Base-by-base conservation (phyloP, 805 yeast species). In the Ogataea ganodermae region DNA sequence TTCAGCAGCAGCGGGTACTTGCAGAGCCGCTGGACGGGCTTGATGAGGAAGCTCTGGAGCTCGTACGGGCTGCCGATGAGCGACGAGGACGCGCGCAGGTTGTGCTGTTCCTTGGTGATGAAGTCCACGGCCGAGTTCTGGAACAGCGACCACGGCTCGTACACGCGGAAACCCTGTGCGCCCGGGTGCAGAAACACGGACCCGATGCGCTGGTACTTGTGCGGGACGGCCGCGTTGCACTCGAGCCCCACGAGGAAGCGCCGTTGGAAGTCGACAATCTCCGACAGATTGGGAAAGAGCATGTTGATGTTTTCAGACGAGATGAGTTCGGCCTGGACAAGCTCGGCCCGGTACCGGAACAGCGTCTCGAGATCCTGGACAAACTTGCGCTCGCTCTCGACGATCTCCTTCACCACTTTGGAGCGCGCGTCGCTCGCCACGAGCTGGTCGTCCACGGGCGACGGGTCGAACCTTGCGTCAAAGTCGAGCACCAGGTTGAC, bases 1-100 rank as follows among this genome's bases (percentile, higher is more conserved):
- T 79, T 81, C 44, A 94, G 69, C 41, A 94, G 73, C 43, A 94
- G 70, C 1, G 98, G 99, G 66, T 94, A 94, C 65, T 91, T 89
- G 74, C 97, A 89, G n/a, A 94, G 76, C 53, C 99, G 79, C 71
- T 94, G 99, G 31, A 94, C 89, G 0, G 99, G 99, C 65, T 92
- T 94, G 57, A 94, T 80, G 35, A 94, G 74, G 66, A 88, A 88
- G 42, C 92, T 83, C 63, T 88, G 98, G 45, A 94, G 74, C 66
- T 92, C 99, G 62, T 90, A 83, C 35, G 89, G 86, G 22, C 94
- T 92, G 54, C 84, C 92, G 50, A 91, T 81, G 32, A 90, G 68
- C 17, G 71, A 62, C 3, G 85, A 74, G 17, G 82, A 74, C 50
- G 76, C 75, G 39, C 63, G 69, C 44, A 89, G 74, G 56, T 79